A percentile compares a stretch with the other conserved stretches of the same genome.
These are phyloP conservation scores for Penicillium sp. DNA, from an alignment of 2,329 filamentous ascomycete species.

Conservation along the genomic window DNA sequence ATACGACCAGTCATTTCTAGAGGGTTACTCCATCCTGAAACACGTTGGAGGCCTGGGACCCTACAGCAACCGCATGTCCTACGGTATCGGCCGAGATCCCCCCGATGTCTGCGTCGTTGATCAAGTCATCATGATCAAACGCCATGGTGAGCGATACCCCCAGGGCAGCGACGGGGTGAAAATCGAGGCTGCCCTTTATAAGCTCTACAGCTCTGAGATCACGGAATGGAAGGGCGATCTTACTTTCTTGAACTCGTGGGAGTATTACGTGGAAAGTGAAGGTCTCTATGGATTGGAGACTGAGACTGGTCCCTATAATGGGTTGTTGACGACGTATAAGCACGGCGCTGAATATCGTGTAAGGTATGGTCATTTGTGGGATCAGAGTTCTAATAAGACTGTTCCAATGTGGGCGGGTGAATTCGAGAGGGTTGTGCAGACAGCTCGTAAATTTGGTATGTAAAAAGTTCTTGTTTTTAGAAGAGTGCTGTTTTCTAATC, in stretches of 20 bases:
- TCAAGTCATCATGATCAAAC: slow-evolving; percentile 22
- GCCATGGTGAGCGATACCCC: slow-evolving; percentile 36
- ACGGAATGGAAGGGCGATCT: slow-evolving; percentile 26
- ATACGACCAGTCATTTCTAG: slow-evolving; percentile 20
- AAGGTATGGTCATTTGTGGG: slow-evolving; percentile 30
- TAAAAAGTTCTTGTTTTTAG: neutral
- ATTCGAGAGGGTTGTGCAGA: slow-evolving; percentile 30
- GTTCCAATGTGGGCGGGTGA: slow-evolving; percentile 30
- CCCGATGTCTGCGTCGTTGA: slow-evolving; percentile 30
- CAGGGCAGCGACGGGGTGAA: slow-evolving; percentile 9
- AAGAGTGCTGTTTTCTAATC: neutral
- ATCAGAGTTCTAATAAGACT: slow-evolving; percentile 9
- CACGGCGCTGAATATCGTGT: slow-evolving; percentile 30
- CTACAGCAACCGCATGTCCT: slow-evolving; percentile 26
- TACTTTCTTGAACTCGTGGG: slow-evolving; percentile 31
- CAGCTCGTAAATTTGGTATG: slow-evolving; percentile 28
- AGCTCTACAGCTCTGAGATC: slow-evolving; percentile 20
- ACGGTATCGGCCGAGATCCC: slow-evolving; percentile 29
- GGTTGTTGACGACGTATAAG: slow-evolving; percentile 23
- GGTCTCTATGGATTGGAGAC: slow-evolving; percentile 27
- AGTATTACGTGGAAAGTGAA: slow-evolving; percentile 29
- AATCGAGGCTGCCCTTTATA: slow-evolving; percentile 25
- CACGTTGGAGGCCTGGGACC: slow-evolving; percentile 31
- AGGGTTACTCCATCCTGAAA: slow-evolving; percentile 31
- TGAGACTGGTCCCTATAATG: slow-evolving; percentile 28